These are phyloP conservation scores for Cordyceps pruinosa DNA, from an alignment of 2,329 filamentous ascomycete species.

Conservation along the genomic window DNA sequence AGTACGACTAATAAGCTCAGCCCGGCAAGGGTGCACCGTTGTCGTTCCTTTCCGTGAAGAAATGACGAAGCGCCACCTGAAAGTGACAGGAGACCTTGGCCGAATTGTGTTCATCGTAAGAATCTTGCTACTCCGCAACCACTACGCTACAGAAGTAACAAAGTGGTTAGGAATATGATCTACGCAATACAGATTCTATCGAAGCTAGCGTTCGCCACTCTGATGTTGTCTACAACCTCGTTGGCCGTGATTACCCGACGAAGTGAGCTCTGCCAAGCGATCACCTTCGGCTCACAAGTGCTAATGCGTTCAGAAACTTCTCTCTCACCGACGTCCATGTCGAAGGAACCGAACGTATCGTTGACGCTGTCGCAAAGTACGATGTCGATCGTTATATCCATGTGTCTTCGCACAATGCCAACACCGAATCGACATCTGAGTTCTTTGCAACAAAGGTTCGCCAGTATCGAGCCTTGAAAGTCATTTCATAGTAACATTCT, in stretches of 20 bases:
- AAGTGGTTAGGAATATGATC: constrained; percentile 72
- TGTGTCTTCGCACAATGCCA: constrained; percentile 89
- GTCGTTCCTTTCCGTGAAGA: constrained; percentile 92
- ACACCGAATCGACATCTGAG: constrained; percentile 71
- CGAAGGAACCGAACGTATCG: constrained; percentile 86
- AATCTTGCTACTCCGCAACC: not conserved
- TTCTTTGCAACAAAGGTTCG: constrained; percentile 85
- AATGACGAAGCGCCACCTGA: constrained; percentile 95
- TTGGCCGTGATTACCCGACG: constrained; percentile 91
- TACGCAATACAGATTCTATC: constrained; percentile 89
- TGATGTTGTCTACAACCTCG: constrained; percentile 93
- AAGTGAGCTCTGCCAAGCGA: constrained; percentile 54
- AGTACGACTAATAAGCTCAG: constrained; percentile 38
- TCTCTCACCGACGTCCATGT: constrained; percentile 86
- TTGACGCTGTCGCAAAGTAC: constrained; percentile 92
- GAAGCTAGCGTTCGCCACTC: constrained; percentile 96
- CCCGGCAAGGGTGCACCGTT: constrained; percentile 88
- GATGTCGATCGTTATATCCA: constrained; percentile 96
- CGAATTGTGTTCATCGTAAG: constrained; percentile 77
- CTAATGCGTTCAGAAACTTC: constrained; percentile 69
- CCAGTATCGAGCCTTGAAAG: not conserved
- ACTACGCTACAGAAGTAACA: not conserved
- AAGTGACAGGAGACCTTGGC: constrained; percentile 90
- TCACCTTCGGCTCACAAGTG: constrained; percentile 21
- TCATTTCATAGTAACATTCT: constrained; percentile 14